Evolutionary conservation across 1,139 yeast species (phyloP), one percentile per base, ranked within the genome.

Genomic region (Kodamaea alishanica): DNA sequence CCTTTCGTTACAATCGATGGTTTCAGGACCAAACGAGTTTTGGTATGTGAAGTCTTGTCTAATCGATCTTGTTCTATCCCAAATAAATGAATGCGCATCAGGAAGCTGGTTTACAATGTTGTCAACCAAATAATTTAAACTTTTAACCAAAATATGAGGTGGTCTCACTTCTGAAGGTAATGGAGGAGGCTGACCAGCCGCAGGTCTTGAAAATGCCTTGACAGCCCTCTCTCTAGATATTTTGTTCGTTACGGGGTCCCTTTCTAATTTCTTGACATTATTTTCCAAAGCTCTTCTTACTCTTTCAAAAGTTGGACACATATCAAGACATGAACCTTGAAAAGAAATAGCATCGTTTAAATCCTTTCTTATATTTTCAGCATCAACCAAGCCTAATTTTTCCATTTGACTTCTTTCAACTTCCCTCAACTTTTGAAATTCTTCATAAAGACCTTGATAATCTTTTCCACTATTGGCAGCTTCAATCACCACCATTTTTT

Each of bases 101-200:
- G 97, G 97, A 31, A 92, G 65, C 35, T 77, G 69, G 0, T 77
- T 77, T 6, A 90, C 60, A 1, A 84, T 63, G 33, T 77, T 72
- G 12, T 80, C 80, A 5, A 87, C 76, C 35, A 92, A 70, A 55
- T 85, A 86, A 44, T 84, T 71, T 43, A 92, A 65, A 0, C 96
- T 82, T 28, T 67, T 55, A 8, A 73, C 73, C 37, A 94, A 63
- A 1, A 90, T 70, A 43, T 73, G 75, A 0, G 99, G 98, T 1
- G 98, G 96, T 47, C 99, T 73, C 2, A 94, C 99, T 58, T 94
- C 98, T 0, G 97, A 88, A 0, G 98, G 99, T 41, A 94, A 66
- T 4, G 97, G 96, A 5, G 97, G 97, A 1, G 97, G 96, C 51
- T 94, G 97, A 8, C 98, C 98, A 1, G 98, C 97, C 8, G 96